These are phyloP conservation scores for Trypanosoma congolense DNA, from an alignment of 208 protist species.

Conservation along the genomic window DNA sequence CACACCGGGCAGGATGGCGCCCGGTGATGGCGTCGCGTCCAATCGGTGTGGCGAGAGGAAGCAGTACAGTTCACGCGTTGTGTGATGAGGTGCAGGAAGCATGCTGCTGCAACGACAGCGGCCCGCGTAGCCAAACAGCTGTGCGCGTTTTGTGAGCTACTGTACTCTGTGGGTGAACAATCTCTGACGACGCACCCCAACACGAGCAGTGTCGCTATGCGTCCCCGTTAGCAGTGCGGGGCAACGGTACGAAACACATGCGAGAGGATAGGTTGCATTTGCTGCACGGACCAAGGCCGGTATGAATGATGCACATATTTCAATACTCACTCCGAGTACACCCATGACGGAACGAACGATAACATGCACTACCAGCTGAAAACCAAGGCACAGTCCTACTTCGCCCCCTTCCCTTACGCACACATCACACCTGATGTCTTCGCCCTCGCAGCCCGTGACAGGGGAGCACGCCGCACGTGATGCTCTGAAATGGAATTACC, in stretches of 20 bases:
- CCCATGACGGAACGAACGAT: slow-evolving; percentile 16
- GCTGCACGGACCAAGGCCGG: neutral
- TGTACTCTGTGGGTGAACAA: slow-evolving; percentile 5
- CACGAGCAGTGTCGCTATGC: slow-evolving; percentile 31
- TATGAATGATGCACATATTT: slow-evolving; percentile 21
- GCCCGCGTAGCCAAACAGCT: slow-evolving; percentile 1
- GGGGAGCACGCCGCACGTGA: neutral
- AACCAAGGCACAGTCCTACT: neutral
- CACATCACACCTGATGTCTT: too few relatives aligned
- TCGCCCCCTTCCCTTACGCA: neutral
- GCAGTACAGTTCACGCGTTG: neutral
- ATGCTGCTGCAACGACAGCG: neutral
- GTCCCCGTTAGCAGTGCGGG: slow-evolving; percentile 18
- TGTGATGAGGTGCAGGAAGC: neutral
- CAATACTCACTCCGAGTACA: slow-evolving; percentile 24
- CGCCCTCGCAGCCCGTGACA: too few relatives aligned
- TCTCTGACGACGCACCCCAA: slow-evolving; percentile 4
- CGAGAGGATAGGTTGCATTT: slow-evolving; percentile 3
- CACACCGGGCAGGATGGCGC: slow-evolving; percentile 4
- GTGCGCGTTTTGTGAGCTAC: slow-evolving; percentile 1
- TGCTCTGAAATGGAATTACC: slow-evolving; percentile 1
- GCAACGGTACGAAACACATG: slow-evolving; percentile 29
- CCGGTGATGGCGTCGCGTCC: neutral
- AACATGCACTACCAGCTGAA: slow-evolving; percentile 35
- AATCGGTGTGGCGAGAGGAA: slow-evolving; percentile 2